A percentile compares a stretch with the other conserved stretches of the same genome.
Evolutionary conservation across 768 basidiomycete species (phyloP).

Genomic region (Tricholoma flavovirens): DNA sequence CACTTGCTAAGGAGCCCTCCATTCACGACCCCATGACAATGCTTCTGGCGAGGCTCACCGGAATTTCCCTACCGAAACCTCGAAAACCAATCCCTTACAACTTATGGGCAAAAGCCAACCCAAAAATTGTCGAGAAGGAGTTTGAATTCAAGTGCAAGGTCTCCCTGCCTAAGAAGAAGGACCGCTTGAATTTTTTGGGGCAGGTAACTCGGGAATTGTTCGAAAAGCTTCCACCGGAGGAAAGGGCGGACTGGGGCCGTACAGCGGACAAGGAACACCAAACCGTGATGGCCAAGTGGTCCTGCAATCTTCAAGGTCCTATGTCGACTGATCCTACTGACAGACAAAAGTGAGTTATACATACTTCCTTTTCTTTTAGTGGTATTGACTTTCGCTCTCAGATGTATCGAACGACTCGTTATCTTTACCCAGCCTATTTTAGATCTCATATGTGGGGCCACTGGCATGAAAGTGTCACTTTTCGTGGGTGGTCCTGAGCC

Average conservation of each 20-base stretch:
- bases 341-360: not conserved
- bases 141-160: not conserved
- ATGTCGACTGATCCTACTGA: not conserved
- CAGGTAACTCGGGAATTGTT: not conserved
- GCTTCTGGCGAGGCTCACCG: not conserved
- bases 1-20: not conserved
- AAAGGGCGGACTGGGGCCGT: not conserved
- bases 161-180: not conserved
- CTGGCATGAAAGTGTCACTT: slow-evolving; percentile 12
- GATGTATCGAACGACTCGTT: not conserved
- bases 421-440: slow-evolving; percentile 9
- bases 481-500: slow-evolving; percentile 9
- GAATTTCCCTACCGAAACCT: not conserved
- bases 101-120: not conserved
- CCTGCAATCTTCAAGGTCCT: not conserved
- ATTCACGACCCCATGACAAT: not conserved
- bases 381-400: not conserved
- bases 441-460: slow-evolving; percentile 6
- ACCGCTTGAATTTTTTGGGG: not conserved
- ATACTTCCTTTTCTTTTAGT: not conserved
- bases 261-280: not conserved
- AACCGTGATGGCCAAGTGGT: not conserved
- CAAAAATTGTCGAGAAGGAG: not conserved
- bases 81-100: not conserved
- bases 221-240: not conserved